A percentile compares a stretch with the other conserved stretches of the same genome.
phyloP scores from a whole-genome alignment of 305 asterid genomes.

The Nicotiana rustica region DNA sequence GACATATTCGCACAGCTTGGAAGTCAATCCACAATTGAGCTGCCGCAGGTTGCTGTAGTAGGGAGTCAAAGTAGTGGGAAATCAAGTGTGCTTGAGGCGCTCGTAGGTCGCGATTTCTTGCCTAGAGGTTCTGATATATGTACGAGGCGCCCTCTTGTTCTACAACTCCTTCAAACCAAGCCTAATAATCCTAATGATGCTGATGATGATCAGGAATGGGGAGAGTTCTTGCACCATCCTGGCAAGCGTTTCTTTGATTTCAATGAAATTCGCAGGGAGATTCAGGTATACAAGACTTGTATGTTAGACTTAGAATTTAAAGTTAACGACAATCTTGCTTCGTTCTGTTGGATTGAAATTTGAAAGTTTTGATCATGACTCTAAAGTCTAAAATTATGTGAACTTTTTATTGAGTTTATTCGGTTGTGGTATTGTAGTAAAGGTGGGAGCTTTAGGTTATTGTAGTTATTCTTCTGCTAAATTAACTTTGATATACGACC shows the following conservation, averaged over 20 bases:
- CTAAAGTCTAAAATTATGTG: background rate
- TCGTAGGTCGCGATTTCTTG: conserved; percentile 95
- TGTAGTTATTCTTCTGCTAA: background rate
- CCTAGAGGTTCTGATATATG: conserved; percentile 95
- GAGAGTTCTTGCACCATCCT: conserved; percentile 88
- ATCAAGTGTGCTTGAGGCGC: conserved; percentile 95
- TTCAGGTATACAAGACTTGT: conserved; percentile 65
- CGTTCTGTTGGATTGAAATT: background rate
- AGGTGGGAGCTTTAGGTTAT: background rate
- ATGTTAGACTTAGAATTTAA: background rate
- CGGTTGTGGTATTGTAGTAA: conserved; percentile 15
- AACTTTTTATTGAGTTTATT: background rate
- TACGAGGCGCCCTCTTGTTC: conserved; percentile 92
- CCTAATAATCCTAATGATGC: conserved; percentile 64
- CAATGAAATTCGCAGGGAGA: conserved; percentile 79
- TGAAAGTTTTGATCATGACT: conserved; percentile 20
- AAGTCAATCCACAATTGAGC: conserved; percentile 85
- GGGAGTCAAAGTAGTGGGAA: conserved; percentile 99
- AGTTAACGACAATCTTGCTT: too few species aligned
- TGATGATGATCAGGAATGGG: conserved; percentile 73
- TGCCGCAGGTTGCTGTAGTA: conserved; percentile 98
- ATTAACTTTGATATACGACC: background rate
- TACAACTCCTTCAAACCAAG: conserved; percentile 86
- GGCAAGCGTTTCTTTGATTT: conserved; percentile 77
- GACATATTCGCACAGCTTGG: conserved; percentile 93